A percentile compares a stretch with the other conserved stretches of the same genome.
These are phyloP conservation scores for Tubosaeta sp. DNA, from an alignment of 768 basidiomycete species.

Conservation along the genomic window DNA sequence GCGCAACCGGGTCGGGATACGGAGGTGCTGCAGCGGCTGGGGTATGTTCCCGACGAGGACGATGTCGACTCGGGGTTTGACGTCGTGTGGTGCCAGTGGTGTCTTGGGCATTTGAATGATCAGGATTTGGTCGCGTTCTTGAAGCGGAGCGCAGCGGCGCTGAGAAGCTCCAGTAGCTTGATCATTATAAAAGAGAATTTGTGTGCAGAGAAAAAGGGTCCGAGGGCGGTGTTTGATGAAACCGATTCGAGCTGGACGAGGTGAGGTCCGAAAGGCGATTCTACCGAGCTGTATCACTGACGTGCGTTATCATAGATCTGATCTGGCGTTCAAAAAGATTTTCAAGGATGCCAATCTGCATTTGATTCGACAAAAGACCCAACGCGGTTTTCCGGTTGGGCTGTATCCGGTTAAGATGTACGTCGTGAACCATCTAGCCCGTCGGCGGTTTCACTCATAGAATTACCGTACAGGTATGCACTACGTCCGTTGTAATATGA, in stretches of 20 bases:
- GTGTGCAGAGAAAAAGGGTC: constrained; percentile 59
- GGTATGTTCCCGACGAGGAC: constrained; percentile 54
- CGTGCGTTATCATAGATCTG: constrained; percentile 58
- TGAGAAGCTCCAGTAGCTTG: constrained; percentile 52
- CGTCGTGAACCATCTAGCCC: constrained; percentile 15
- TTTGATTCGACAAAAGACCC: constrained; percentile 70
- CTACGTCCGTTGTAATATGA: constrained; percentile 12
- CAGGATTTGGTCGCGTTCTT: constrained; percentile 76
- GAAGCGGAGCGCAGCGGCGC: constrained; percentile 52
- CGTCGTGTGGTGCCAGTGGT: constrained; percentile 97
- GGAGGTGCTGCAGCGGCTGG: constrained; percentile 61
- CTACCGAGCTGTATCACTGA: constrained; percentile 4
- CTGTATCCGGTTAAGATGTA: constrained; percentile 87
- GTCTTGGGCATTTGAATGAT: constrained; percentile 82
- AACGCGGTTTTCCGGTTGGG: constrained; percentile 78
- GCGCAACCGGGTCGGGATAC: constrained; percentile 34
- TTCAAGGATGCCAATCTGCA: constrained; percentile 73
- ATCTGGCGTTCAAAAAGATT: constrained; percentile 71
- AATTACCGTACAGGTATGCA: constrained; percentile 21
- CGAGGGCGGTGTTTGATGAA: constrained; percentile 66
- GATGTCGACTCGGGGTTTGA: constrained; percentile 69
- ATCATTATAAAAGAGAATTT: constrained; percentile 93
- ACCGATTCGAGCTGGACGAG: constrained; percentile 89
- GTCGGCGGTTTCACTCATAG: constrained; percentile 7
- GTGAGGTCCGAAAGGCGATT: constrained; percentile 35